phyloP scores from a whole-genome alignment of 2,329 filamentous ascomycete genomes.

The Penicillium sp. region DNA sequence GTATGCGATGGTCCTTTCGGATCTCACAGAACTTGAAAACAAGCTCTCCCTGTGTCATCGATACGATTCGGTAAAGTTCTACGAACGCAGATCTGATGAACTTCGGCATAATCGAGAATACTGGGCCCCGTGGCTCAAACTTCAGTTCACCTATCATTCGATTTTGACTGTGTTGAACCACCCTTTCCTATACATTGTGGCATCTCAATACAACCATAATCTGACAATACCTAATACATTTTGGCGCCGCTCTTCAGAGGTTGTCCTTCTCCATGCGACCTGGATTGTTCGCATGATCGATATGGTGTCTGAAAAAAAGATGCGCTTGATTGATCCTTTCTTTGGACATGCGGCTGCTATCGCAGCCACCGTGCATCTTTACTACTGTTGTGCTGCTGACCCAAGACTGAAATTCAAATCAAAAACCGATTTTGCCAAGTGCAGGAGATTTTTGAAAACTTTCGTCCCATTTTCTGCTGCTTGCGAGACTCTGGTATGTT shows the following conservation, averaged over 20 bases:
- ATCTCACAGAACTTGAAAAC: constrained; percentile 56
- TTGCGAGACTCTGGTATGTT: constrained; percentile 51
- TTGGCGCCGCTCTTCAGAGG: constrained; percentile 57
- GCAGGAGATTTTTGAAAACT: constrained; percentile 53
- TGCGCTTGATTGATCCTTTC: constrained; percentile 56
- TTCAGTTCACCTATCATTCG: constrained; percentile 59
- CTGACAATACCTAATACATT: constrained; percentile 59
- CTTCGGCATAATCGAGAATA: constrained; percentile 52
- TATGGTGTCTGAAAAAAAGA: constrained; percentile 57
- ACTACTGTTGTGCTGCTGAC: constrained; percentile 58
- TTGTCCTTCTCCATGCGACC: constrained; percentile 57
- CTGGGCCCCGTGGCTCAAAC: constrained; percentile 58
- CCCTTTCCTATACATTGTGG: constrained; percentile 58
- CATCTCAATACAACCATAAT: constrained; percentile 57
- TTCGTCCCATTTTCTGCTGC: constrained; percentile 55
- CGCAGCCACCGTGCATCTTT: constrained; percentile 58
- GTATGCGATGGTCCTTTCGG: constrained; percentile 56
- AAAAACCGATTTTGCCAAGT: constrained; percentile 57
- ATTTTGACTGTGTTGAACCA: constrained; percentile 59
- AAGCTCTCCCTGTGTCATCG: constrained; percentile 54
- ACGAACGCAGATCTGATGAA: constrained; percentile 54
- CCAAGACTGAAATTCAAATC: constrained; percentile 56
- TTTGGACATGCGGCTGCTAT: constrained; percentile 58
- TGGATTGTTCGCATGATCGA: constrained; percentile 61
- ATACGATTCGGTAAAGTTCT: constrained; percentile 59